Conservation (phyloP, 2,329 filamentous ascomycete genomes). For the Xylariaceae sp. region DNA sequence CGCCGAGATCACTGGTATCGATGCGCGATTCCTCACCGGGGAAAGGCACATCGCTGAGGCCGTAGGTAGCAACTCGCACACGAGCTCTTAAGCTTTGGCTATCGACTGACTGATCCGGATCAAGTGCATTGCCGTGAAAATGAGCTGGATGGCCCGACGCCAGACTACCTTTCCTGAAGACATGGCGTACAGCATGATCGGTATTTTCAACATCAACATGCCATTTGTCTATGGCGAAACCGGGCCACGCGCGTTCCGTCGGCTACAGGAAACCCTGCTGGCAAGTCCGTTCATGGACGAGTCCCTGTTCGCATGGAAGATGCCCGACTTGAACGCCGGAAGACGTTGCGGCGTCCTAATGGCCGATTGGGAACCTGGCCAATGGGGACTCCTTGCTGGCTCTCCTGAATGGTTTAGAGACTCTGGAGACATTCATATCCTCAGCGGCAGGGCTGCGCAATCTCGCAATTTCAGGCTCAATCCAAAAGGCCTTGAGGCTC, state of each 20-base stretch:
- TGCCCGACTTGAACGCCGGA: neutral
- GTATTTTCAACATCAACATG: neutral
- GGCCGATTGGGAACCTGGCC: neutral
- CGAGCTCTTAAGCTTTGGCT: neutral
- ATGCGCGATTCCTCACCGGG: neutral
- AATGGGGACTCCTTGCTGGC: neutral
- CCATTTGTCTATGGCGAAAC: neutral
- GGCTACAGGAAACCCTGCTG: neutral
- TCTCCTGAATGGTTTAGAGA: neutral
- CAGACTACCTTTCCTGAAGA: neutral
- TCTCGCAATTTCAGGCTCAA: neutral
- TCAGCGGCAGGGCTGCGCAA: neutral
- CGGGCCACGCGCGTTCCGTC: neutral
- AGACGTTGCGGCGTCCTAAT: neutral
- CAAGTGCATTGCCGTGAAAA: neutral
- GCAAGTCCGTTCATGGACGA: neutral
- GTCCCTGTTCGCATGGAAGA: neutral
- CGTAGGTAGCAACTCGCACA: neutral
- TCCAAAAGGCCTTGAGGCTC: neutral
- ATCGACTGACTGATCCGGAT: neutral
- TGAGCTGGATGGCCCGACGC: neutral
- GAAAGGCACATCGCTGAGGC: neutral
- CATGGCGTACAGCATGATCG: neutral
- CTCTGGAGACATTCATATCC: neutral
- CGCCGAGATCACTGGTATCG: neutral